Conservation (phyloP, 495 filamentous ascomycete species). For the Penicillium daleae region DNA sequence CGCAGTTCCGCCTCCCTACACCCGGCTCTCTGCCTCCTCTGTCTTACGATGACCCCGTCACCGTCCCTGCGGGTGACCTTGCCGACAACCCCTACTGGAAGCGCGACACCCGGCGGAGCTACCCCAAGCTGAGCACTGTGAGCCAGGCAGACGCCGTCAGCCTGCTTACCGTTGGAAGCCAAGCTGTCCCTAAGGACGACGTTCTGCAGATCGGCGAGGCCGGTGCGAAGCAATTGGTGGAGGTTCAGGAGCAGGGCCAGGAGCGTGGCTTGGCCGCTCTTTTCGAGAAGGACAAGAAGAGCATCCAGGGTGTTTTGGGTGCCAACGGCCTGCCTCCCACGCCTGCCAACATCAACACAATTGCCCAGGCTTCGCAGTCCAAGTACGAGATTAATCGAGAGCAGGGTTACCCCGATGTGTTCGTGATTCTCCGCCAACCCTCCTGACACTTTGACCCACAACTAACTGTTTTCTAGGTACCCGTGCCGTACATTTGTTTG, state of each 20-base stretch:
- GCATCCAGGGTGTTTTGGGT: slow-evolving; percentile 66
- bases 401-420: slow-evolving; percentile 57
- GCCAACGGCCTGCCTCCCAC: slow-evolving; percentile 79
- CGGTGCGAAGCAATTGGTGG: slow-evolving; percentile 77
- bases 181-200: slow-evolving; percentile 77
- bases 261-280: slow-evolving; percentile 69
- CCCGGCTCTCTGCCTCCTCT: slow-evolving; percentile 79
- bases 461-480: slow-evolving; percentile 47
- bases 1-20: slow-evolving; percentile 85
- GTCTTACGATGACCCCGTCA: slow-evolving; percentile 86
- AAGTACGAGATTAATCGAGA: slow-evolving; percentile 51
- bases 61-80: slow-evolving; percentile 87
- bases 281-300: slow-evolving; percentile 70
- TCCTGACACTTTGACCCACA: background rate
- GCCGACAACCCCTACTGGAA: slow-evolving; percentile 99
- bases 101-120: slow-evolving; percentile 82
- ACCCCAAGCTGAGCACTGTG: slow-evolving; percentile 80
- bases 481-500: slow-evolving; percentile 58
- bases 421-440: slow-evolving; percentile 24
- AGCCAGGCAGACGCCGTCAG: slow-evolving; percentile 84
- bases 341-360: slow-evolving; percentile 64
- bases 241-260: slow-evolving; percentile 77
- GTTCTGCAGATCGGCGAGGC: slow-evolving; percentile 77
- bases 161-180: slow-evolving; percentile 83
- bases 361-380: slow-evolving; percentile 31